Base-by-base conservation (phyloP, 352 stramenopile genomes). In the Paralagenidium karlingii region DNA sequence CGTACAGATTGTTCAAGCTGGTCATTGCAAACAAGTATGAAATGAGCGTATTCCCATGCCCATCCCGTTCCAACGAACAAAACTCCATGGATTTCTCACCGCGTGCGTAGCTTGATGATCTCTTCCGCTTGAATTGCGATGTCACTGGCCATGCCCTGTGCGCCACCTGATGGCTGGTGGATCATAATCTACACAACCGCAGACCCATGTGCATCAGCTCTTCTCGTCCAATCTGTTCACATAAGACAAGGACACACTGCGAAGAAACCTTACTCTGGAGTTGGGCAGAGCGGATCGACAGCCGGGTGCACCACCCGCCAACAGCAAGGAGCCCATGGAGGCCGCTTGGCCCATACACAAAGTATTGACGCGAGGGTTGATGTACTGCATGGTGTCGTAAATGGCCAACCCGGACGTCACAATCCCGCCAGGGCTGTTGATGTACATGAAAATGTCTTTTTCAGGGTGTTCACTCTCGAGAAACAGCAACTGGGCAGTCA, bases 381-480 rank as follows among this genome's bases (percentile, higher is more conserved):
- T 97, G 67, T 98, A 92, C 58, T 92, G 93, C 88, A 99, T 98
- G 22, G 89, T 97, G 67, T 99, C 95, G 61, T 96, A 98, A 58
- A 99, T 98, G 39, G 95, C 94, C 34, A 99, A 66, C 3, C 95
- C 95, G 24, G 94, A 94, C 51, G 94, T 98, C 47, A 99, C 95
- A 22, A 94, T 87, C 30, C 95, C 95, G 30, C 95, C 94, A 20
- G 95, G 95, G 51, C 82, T 98, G 69, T 99, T 99, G 51, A 99
- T 98, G 69, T 99, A 99, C 55, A 99, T 89, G 65, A 96, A 98
- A 52, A 99, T 95, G 46, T 96, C 93, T 70, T 98, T 98, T 37
- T 94, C 86, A 10, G 78, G 84, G 57, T 98, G 83, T 67, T 99
- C 95, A 16, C 80, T 82, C 58, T 96, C 94, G 49, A 98, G 75